Evolutionary conservation across 495 filamentous ascomycete species (phyloP).

Genomic region (Corynascus novoguineensis): DNA sequence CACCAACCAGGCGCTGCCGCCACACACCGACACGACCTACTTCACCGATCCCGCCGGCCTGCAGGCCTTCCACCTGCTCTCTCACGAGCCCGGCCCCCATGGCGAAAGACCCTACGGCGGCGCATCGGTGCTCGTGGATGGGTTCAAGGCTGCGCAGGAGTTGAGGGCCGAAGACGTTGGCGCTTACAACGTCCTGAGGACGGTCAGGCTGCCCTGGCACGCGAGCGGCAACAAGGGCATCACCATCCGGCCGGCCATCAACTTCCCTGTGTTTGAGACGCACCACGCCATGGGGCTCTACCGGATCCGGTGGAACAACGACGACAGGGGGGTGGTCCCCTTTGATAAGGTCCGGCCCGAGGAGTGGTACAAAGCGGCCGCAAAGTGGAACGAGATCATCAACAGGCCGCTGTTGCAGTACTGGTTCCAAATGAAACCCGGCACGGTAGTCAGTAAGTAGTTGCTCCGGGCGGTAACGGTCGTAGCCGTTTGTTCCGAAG

Average conservation of each 20-base stretch:
- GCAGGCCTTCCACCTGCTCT: slow-evolving; percentile 84
- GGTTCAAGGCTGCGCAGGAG: slow-evolving; percentile 61
- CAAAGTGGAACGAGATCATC: slow-evolving; percentile 58
- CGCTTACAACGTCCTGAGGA: slow-evolving; percentile 49
- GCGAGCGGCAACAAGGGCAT: slow-evolving; percentile 79
- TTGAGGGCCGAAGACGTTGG: slow-evolving; percentile 45
- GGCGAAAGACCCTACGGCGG: slow-evolving; percentile 53
- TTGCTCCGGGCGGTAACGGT: background rate
- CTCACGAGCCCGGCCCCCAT: slow-evolving; percentile 50
- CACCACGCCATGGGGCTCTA: slow-evolving; percentile 41
- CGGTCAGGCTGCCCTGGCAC: slow-evolving; percentile 59
- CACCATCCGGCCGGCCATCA: slow-evolving; percentile 61
- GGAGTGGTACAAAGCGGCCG: slow-evolving; percentile 72
- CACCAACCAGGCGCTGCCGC: slow-evolving; percentile 66
- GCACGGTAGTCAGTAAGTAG: slow-evolving; percentile 63
- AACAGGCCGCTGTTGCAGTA: slow-evolving; percentile 51
- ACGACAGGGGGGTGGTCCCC: slow-evolving; percentile 66
- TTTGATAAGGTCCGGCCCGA: slow-evolving; percentile 33
- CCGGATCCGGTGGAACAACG: slow-evolving; percentile 87
- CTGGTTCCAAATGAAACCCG: slow-evolving; percentile 73
- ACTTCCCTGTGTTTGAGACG: slow-evolving; percentile 61
- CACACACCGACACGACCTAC: slow-evolving; percentile 91
- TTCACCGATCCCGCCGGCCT: slow-evolving; percentile 86
- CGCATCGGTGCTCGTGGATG: slow-evolving; percentile 72
- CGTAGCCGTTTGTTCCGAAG: background rate